Evolutionary conservation across 106 monocot genomes (phyloP), one percentile per base, ranked within the genome.

Genomic region (Dioscorea alata): DNA sequence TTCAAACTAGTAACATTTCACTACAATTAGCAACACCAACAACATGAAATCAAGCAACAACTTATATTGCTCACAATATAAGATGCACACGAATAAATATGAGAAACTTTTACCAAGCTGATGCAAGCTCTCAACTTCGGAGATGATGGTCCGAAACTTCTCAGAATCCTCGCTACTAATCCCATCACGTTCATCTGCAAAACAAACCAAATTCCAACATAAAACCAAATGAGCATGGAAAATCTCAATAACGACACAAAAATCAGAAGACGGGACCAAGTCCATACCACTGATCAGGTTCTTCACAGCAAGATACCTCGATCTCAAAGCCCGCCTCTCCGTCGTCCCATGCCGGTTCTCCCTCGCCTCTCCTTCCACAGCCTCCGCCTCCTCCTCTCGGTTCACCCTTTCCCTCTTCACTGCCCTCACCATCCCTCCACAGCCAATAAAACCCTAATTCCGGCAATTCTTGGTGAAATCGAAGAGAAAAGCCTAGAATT

Each of bases 91-190:
- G 6, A 42, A 6, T 42, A 42, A 6, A 42, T 6, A 42, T 42
- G 42, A 6, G 42, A 42, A 42, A 42, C 7, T 42, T 60, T 74
- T 73, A 91, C 91, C 84, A 15, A 50, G 50, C 61, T 73, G 70
- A 64, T 91, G 91, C 33, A 91, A 72, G 49, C 65, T 74, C 22
- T 87, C 87, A 12, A 91, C 84, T 63, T 91, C 69, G 10, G 42
- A 67, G 71, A 87, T 75, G 53, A 91, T 82, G 48, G 74, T 69
- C 14, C 33, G 28, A 17, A 91, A 87, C 68, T 66, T 82, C 8
- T 81, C 76, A 15, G 84, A 82, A 49, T 82, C 82, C 23, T n/a
- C 68, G 19, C 53, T 84, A 6, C 23, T 57, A 28, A 91, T 63
- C 18, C 77, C 77, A 48, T 91, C 82, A 72, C 52, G 76, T 52